Conservation (phyloP, 169 alveolate genomes). For the Cryptosporidium meleagridis region DNA sequence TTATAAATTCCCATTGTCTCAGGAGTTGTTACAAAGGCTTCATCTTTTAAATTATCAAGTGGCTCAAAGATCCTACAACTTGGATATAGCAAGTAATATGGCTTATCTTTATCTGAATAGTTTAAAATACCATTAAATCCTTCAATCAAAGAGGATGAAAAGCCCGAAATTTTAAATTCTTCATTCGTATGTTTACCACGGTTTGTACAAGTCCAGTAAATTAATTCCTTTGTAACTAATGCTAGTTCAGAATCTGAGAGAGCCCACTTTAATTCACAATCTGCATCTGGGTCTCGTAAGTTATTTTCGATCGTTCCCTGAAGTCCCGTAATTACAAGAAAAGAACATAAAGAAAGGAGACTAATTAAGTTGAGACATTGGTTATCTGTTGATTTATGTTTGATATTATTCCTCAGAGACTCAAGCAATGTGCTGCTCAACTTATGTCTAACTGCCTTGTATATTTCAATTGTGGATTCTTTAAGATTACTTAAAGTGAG, state of each 20-base stretch:
- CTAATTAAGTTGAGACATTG: slow-evolving; percentile 23
- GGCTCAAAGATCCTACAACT: slow-evolving; percentile 66
- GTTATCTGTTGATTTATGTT: background rate
- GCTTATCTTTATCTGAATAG: slow-evolving; percentile 4
- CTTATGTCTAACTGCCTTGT: slow-evolving; percentile 52
- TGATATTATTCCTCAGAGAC: slow-evolving; percentile 19
- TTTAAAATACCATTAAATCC: slow-evolving; percentile 29
- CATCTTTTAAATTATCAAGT: slow-evolving; percentile 58
- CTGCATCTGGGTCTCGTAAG: slow-evolving; percentile 8
- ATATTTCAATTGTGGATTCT: slow-evolving; percentile 14
- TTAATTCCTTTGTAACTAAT: slow-evolving; percentile 23
- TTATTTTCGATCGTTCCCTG: slow-evolving; percentile 65
- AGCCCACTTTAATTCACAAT: slow-evolving; percentile 17
- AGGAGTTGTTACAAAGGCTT: slow-evolving; percentile 31
- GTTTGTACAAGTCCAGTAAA: slow-evolving; percentile 39
- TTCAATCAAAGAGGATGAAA: slow-evolving; percentile 36
- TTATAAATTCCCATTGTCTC: slow-evolving; percentile 1
- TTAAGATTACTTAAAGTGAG: background rate
- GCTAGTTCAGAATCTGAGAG: slow-evolving; percentile 41
- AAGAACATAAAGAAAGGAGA: slow-evolving; percentile 62
- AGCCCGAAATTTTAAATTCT: background rate
- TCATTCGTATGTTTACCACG: background rate
- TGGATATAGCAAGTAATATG: slow-evolving; percentile 56
- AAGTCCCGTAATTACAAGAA: slow-evolving; percentile 41
- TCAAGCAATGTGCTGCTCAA: slow-evolving; percentile 38